Conservation (phyloP, 108 stramenopile genomes). For the Cylindrotheca fusiformis region DNA sequence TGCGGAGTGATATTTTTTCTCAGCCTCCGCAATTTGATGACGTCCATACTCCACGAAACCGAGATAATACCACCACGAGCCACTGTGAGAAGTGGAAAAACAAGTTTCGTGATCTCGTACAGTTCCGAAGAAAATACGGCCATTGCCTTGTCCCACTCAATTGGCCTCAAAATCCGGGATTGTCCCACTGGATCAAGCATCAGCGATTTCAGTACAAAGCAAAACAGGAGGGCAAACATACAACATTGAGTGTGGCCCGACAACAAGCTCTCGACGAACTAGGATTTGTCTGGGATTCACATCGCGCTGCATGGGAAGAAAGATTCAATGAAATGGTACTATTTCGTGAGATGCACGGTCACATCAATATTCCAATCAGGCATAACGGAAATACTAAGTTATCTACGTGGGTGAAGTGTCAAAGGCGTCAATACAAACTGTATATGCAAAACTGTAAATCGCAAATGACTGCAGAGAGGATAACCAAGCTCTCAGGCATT, state of each 20-base stretch:
- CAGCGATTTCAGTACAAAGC: slow-evolving; percentile 40
- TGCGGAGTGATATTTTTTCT: too few relatives aligned
- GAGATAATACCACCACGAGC: not conserved
- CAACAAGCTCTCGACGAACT: slow-evolving; percentile 15
- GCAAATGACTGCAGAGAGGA: slow-evolving; percentile 36
- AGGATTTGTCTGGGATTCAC: slow-evolving; percentile 26
- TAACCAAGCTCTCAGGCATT: slow-evolving; percentile 22
- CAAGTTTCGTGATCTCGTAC: slow-evolving; percentile 2
- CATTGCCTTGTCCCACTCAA: slow-evolving; percentile 17
- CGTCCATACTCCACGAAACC: too few relatives aligned
- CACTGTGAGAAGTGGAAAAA: slow-evolving; percentile 10
- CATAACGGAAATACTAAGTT: slow-evolving; percentile 14
- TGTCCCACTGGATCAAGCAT: slow-evolving; percentile 24
- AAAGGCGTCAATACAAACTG: slow-evolving; percentile 34
- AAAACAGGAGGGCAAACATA: slow-evolving; percentile 8
- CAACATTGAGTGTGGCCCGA: not conserved
- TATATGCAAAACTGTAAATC: slow-evolving; percentile 17
- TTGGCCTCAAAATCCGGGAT: slow-evolving; percentile 9
- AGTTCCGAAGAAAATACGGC: not conserved
- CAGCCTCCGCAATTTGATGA: too few relatives aligned
- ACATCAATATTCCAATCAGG: slow-evolving; percentile 25
- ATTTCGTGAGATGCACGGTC: slow-evolving; percentile 6
- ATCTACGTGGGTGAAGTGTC: slow-evolving; percentile 33
- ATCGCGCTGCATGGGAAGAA: slow-evolving; percentile 15
- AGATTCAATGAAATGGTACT: slow-evolving; percentile 11